Evolutionary conservation across 768 basidiomycete genomes (phyloP), one percentile per base, ranked within the genome.

Genomic region (Rubroboletus pulcherrimus): DNA sequence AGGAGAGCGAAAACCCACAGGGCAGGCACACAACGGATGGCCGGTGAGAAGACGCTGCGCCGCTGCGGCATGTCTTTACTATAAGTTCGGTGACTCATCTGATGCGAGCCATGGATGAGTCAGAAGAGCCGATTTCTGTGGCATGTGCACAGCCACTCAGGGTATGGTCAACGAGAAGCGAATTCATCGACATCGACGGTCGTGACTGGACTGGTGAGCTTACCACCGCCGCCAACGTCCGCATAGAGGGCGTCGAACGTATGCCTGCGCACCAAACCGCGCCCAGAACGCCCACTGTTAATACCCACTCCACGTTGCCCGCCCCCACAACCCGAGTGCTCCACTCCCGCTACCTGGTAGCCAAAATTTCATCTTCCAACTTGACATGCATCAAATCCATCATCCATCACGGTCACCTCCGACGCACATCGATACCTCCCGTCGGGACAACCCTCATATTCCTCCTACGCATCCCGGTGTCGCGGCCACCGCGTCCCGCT

Each of bases 401-500:
- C 68, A 45, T 30, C 57, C 61, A 21, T 49, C 66, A 12, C 57
- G 60, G 37, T 52, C 67, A 8, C 38, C 52, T 31, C 49, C 58
- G 53, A 39, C 60, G 29, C 54, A 57, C 52, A 35, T 21, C 53
- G 51, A 65, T 40, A 42, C 55, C 44, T 31, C 51, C 35, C 46
- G 31, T 26, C 10, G 17, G 17, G 4, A 49, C 29, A 14, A 15
- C 19, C 49, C 51, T 8, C 48, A 34, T 14, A 47, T 26, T 35
- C 15, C 56, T 9, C 44, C 42, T 40, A 7, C 58, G 8, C 48
- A 45, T 10, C 58, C 59, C 35, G 51, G 60, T 8, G 57, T 64
- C 48, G 51, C 59, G 19, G 41, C 57, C n/a, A 51, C 64, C 34
- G 64, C 71, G 15, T 73, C 70, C 10, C 66, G 65, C 35, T 64